Evolutionary conservation across 352 stramenopile genomes (phyloP).

Genomic region (Pythium biforme): DNA sequence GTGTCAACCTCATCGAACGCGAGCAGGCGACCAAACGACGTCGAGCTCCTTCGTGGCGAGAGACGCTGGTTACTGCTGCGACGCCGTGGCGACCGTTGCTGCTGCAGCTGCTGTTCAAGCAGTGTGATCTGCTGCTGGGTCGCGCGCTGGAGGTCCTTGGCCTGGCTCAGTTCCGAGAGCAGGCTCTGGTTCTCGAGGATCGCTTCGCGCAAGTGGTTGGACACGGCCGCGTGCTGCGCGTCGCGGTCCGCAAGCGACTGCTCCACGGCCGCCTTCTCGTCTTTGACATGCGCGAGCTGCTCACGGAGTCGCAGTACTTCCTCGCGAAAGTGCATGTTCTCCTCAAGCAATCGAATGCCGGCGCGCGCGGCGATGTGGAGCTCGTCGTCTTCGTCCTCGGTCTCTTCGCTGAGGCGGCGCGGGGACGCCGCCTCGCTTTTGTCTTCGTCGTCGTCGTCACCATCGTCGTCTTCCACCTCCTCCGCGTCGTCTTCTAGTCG

Average conservation of each 20-base stretch:
- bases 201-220: constrained; percentile 47
- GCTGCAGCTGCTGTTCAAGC: constrained; percentile 19
- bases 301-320: constrained; percentile 51
- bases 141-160: constrained; percentile 33
- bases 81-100: constrained; percentile 13
- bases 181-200: constrained; percentile 58
- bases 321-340: constrained; percentile 66
- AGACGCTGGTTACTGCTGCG: constrained; percentile 5
- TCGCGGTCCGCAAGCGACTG: constrained; percentile 46
- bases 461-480: constrained; percentile 5
- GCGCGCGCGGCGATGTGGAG: constrained; percentile 59
- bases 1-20: constrained; percentile 10
- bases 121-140: constrained; percentile 17
- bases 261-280: constrained; percentile 40
- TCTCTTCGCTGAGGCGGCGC: constrained; percentile 17
- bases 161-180: constrained; percentile 41
- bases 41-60: constrained; percentile 2
- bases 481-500: background rate
- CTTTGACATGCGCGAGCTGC: constrained; percentile 34
- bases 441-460: background rate
- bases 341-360: constrained; percentile 65
- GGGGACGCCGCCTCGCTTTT: background rate
- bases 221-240: constrained; percentile 32
- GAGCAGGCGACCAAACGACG: background rate
- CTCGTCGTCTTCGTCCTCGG: constrained; percentile 39